Conservation (phyloP, 768 basidiomycete species). For the Cantharellus cinnabarinus region DNA sequence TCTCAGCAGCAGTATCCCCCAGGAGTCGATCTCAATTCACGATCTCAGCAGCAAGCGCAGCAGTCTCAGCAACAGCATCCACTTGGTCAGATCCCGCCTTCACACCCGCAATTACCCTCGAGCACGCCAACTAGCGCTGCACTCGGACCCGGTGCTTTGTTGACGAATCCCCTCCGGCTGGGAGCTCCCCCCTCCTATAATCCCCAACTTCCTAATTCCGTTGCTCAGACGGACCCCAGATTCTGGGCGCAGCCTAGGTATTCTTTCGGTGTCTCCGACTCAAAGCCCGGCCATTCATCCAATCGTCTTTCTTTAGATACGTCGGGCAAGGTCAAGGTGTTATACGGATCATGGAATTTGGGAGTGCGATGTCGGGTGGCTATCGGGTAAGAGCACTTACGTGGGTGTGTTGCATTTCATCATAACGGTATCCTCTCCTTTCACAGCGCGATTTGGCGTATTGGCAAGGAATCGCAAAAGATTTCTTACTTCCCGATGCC, state of each 20-base stretch:
- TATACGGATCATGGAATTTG: constrained; percentile 46
- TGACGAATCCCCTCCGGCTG: no score
- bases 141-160: no score
- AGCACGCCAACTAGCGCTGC: no score
- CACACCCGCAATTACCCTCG: no score
- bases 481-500: constrained; percentile 43
- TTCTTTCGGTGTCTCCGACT: no score
- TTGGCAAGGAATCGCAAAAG: constrained; percentile 44
- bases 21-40: neutral
- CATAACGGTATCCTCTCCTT: neutral
- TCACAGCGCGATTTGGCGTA: constrained; percentile 16
- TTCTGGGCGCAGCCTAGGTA: no score
- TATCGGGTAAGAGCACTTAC: constrained; percentile 22
- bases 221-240: no score
- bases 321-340: constrained; percentile 34
- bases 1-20: neutral
- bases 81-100: neutral
- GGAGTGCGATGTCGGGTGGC: constrained; percentile 39
- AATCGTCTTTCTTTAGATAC: neutral
- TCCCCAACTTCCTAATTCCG: no score
- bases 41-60: neutral
- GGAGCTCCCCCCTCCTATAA: no score
- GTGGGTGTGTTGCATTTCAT: neutral
- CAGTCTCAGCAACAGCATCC: constrained; percentile 1
- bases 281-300: no score